Evolutionary conservation across 345 rosid genomes (phyloP), one percentile per base, ranked within the genome.

Genomic region (Mangifera indica): DNA sequence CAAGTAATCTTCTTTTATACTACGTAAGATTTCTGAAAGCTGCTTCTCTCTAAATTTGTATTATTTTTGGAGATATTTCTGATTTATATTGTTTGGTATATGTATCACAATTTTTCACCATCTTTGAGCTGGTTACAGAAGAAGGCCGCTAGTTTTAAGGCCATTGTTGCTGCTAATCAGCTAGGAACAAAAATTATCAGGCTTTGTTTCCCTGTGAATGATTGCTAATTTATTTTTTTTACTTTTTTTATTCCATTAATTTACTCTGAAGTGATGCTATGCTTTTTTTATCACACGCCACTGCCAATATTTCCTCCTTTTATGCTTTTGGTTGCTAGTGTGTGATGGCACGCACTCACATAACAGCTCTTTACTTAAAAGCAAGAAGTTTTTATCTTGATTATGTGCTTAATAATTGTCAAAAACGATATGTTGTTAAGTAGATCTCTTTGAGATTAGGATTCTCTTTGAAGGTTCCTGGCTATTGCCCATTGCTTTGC

Each of bases 1-100:
- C n/a, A n/a, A 32, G 14, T 57, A 4, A 15, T 8, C n/a, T 6
- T 37, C 56, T 68, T 57, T 42, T 21, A 3, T 10, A 46, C 52
- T 65, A 51, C 69, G 67, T 72, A 59, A 70, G 67, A 32, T 22
- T 26, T 54, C 25, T 53, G 11, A 55, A 40, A 29, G 42, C 46
- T 67, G 20, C 58, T 53, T 21, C 17, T 0, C 44, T 14, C n/a
- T 37, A 14, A 11, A 21, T 25, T 22, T 7, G 18, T 13, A 11
- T n/a, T 66, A 1, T 12, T n/a, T 25, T 66, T 32, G 13, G 58
- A 46, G 24, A 44, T 18, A 25, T 60, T 70, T 44, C 64, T 57
- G 12, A 9, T 25, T 51, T 54, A 44, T n/a, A 10, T 62, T n/a
- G n/a, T 51, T 66, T 52, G 18, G 32, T 29, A 66, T 29, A 29